phyloP scores from a whole-genome alignment of 495 filamentous ascomycete genomes.

The Penicillium crystallinum region DNA sequence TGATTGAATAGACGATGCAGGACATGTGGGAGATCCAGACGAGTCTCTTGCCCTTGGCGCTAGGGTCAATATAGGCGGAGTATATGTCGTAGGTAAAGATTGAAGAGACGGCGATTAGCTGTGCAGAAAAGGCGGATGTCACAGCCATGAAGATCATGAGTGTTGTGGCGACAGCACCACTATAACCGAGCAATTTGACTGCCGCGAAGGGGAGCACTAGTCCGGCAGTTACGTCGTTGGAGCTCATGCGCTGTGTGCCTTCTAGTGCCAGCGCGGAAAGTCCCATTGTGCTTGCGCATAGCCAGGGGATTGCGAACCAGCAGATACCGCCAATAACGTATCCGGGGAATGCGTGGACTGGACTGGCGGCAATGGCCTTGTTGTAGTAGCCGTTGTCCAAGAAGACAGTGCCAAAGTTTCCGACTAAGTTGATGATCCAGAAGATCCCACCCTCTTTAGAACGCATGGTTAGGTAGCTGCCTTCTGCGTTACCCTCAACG shows the following conservation, averaged over 20 bases:
- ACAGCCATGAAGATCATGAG: constrained; percentile 96
- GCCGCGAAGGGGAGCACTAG: constrained; percentile 86
- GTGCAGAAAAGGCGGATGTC: constrained; percentile 81
- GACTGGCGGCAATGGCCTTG: constrained; percentile 90
- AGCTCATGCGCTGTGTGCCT: constrained; percentile 62
- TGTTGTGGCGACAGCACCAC: constrained; percentile 77
- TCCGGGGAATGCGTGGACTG: constrained; percentile 84
- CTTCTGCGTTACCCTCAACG: constrained; percentile 77
- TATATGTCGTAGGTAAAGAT: constrained; percentile 95
- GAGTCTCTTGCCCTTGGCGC: constrained; percentile 66
- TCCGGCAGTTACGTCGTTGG: constrained; percentile 75
- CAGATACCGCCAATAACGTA: constrained; percentile 86
- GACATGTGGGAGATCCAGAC: constrained; percentile 81
- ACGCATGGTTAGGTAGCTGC: constrained; percentile 87
- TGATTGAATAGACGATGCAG: constrained; percentile 69
- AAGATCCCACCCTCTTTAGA: constrained; percentile 86
- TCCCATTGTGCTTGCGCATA: constrained; percentile 89
- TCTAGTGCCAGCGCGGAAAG: constrained; percentile 84
- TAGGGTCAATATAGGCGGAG: constrained; percentile 53
- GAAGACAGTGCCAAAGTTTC: constrained; percentile 65
- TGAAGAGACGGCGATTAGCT: constrained; percentile 87
- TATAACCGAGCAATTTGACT: constrained; percentile 82
- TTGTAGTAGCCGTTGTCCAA: constrained; percentile 84
- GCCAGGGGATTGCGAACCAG: constrained; percentile 97
- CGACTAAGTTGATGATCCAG: constrained; percentile 92